A percentile compares a stretch with the other conserved stretches of the same genome.
These are phyloP conservation scores for Holtermanniella nyarrowii DNA, from an alignment of 768 basidiomycete species.

Conservation along the genomic window DNA sequence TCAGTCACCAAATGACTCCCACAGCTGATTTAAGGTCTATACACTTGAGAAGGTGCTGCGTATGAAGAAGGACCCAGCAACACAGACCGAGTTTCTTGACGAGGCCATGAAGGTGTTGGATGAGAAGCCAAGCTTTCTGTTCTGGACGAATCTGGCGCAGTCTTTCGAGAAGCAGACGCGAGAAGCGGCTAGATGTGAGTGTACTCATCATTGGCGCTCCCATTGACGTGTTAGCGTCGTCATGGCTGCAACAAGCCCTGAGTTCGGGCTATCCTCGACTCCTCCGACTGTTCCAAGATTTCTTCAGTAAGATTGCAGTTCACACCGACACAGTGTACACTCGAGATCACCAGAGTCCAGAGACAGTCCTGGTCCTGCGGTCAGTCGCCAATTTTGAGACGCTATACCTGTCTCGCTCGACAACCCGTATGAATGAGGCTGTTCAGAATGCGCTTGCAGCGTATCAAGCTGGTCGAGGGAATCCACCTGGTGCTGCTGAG, in stretches of 20 bases:
- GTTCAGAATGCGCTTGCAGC: conserved; percentile 62
- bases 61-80: conserved; percentile 71
- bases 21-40: conserved; percentile 56
- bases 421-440: conserved; percentile 71
- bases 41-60: conserved; percentile 86
- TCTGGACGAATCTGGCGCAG: conserved; percentile 74
- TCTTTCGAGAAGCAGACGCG: conserved; percentile 72
- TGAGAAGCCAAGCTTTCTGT: conserved; percentile 78
- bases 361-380: conserved; percentile 78
- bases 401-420: conserved; percentile 75
- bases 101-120: conserved; percentile 88
- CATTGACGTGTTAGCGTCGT: conserved; percentile 52
- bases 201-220: conserved; percentile 3
- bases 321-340: conserved; percentile 92
- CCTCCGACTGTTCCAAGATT: conserved; percentile 85
- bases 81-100: conserved; percentile 72
- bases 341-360: conserved; percentile 76
- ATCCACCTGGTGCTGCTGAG: conserved; percentile 63
- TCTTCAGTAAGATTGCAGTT: conserved; percentile 88
- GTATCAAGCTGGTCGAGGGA: conserved; percentile 50
- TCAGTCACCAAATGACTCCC: conserved; percentile 16
- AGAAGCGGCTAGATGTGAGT: conserved; percentile 66
- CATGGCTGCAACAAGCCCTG: conserved; percentile 82
- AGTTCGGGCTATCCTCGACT: conserved; percentile 76
- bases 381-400: conserved; percentile 74